These are phyloP conservation scores for Talaromyces proteolyticus DNA, from an alignment of 495 filamentous ascomycete genomes.

Conservation along the genomic window DNA sequence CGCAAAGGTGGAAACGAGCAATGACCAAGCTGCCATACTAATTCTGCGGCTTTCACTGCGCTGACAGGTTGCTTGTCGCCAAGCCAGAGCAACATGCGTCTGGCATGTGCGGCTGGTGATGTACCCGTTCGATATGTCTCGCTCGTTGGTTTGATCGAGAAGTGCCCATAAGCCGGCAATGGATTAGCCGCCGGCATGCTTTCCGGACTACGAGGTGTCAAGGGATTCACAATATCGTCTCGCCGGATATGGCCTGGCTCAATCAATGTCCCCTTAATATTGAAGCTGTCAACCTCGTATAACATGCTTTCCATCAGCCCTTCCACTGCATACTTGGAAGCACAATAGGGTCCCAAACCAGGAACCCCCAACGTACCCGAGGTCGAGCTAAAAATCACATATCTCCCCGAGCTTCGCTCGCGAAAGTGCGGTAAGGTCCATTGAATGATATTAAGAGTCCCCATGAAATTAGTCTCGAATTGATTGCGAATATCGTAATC, in stretches of 20 bases:
- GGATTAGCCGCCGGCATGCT: conserved; percentile 34
- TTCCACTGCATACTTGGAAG: conserved; percentile 94
- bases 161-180: conserved; percentile 80
- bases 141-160: conserved; percentile 79
- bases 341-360: conserved; percentile 88
- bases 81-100: conserved; percentile 93
- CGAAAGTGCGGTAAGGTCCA: conserved; percentile 88
- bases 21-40: conserved; percentile 94
- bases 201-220: conserved; percentile 16
- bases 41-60: conserved; percentile 87
- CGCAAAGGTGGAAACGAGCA: conserved; percentile 85
- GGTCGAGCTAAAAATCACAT: conserved; percentile 90
- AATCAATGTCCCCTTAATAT: conserved; percentile 86
- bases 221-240: conserved; percentile 50
- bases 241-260: conserved; percentile 83
- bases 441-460: conserved; percentile 89
- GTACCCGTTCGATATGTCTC: conserved; percentile 72
- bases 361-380: conserved; percentile 86
- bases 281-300: conserved; percentile 88
- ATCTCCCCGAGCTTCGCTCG: conserved; percentile 63
- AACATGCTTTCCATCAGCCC: conserved; percentile 92
- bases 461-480: conserved; percentile 96
- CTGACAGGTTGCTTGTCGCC: conserved; percentile 87
- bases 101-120: conserved; percentile 80
- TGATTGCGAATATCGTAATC: conserved; percentile 92